Conservation (phyloP, 768 basidiomycete species). For the Tulasnella sp. region DNA sequence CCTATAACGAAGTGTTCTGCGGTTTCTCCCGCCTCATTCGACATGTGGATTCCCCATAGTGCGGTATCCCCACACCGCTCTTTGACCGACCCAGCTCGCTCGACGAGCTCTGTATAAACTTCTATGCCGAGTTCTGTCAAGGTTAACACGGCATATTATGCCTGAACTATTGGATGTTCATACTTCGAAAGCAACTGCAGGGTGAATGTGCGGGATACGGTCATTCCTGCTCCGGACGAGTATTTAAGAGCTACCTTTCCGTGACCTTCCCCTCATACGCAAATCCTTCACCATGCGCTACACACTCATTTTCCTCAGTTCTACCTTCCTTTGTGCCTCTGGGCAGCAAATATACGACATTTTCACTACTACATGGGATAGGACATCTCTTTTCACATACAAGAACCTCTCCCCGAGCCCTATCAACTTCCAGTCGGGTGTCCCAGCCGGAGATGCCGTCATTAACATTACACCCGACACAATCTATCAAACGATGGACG, state of each 20-base stretch:
- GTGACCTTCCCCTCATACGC: background rate
- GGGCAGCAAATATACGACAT: conserved; percentile 37
- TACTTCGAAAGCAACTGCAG: background rate
- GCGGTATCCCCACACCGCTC: background rate
- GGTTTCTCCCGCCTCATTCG: background rate
- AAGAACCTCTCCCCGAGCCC: conserved; percentile 36
- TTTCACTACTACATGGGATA: conserved; percentile 38
- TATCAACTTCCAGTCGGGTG: conserved; percentile 58
- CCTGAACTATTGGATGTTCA: background rate
- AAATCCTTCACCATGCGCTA: background rate
- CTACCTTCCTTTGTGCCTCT: conserved; percentile 26
- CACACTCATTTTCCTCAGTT: conserved; percentile 26
- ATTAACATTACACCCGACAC: conserved; percentile 55
- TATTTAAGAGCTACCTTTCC: background rate
- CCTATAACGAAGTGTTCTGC: background rate
- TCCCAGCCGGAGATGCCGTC: conserved; percentile 54
- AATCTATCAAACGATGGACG: conserved; percentile 57
- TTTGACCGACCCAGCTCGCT: background rate
- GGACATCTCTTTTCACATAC: conserved; percentile 50
- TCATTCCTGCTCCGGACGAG: background rate
- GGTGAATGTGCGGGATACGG: background rate
- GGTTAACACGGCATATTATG: background rate
- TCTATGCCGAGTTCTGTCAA: background rate
- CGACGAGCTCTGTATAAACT: background rate
- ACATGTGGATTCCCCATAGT: background rate